Percentiles rank a stretch among this genome's conserved stretches.
Conservation (phyloP, 306 rosid genomes). For the Dicorynia guianensis region DNA sequence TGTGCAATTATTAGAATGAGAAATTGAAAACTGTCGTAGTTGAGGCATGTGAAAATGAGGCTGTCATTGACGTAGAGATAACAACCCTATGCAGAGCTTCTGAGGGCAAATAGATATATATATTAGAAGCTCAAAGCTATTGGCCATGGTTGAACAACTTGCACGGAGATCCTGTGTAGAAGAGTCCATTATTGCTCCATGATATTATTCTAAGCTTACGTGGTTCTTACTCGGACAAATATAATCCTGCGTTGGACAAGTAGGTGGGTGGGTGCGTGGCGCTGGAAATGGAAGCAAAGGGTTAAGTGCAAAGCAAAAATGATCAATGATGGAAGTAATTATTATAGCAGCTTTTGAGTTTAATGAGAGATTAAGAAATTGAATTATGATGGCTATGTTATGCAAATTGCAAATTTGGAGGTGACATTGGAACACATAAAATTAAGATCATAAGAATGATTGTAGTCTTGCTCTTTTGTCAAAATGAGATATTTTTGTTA, state of each 20-base stretch:
- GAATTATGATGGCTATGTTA: too few relatives aligned
- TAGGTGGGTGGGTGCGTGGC: background rate
- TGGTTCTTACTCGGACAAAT: constrained; percentile 40
- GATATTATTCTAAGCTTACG: constrained; percentile 42
- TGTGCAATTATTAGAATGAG: background rate
- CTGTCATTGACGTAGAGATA: constrained; percentile 47
- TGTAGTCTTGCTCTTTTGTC: too few relatives aligned
- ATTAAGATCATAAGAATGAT: too few relatives aligned
- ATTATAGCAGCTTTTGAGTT: too few relatives aligned
- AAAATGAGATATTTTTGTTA: too few relatives aligned
- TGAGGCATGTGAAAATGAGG: constrained; percentile 44
- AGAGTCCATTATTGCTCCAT: background rate
- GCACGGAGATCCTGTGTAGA: constrained; percentile 18
- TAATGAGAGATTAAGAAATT: too few relatives aligned
- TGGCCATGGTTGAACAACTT: constrained; percentile 27
- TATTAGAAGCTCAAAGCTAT: constrained; percentile 7
- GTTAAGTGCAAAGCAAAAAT: too few relatives aligned
- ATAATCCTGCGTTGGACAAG: background rate
- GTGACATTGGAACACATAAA: too few relatives aligned
- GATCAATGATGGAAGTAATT: too few relatives aligned
- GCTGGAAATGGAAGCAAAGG: too few relatives aligned
- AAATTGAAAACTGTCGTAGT: background rate
- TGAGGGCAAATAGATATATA: constrained; percentile 7
- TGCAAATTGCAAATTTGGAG: too few relatives aligned
- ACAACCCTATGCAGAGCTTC: constrained; percentile 29